A percentile compares a stretch with the other conserved stretches of the same genome.
phyloP scores from a whole-genome alignment of 2,329 filamentous ascomycete species.

The Gnomoniopsis sp. region DNA sequence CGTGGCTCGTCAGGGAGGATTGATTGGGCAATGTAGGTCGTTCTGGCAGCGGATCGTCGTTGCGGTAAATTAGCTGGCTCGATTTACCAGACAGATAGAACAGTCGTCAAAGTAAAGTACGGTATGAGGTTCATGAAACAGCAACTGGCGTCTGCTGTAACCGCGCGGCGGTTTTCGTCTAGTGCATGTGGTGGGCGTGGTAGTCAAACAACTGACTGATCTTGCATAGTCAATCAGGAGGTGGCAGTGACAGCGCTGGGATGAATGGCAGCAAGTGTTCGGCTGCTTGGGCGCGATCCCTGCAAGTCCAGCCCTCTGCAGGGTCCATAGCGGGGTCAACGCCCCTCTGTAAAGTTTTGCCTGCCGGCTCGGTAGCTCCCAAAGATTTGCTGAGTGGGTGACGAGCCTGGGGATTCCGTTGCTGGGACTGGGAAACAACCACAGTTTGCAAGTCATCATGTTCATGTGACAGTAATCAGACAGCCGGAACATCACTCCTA shows the following conservation, averaged over 20 bases:
- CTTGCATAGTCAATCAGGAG: slow-evolving; percentile 16
- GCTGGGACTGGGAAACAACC: no score
- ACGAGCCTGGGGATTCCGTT: neutral
- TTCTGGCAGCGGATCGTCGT: neutral
- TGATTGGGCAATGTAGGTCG: no score
- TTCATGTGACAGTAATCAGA: neutral
- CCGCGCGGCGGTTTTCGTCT: neutral
- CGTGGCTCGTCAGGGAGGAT: neutral
- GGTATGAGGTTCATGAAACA: neutral
- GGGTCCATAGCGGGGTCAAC: neutral
- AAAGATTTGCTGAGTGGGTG: neutral
- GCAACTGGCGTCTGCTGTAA: neutral
- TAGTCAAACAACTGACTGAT: neutral
- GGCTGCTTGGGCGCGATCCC: neutral
- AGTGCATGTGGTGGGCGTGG: neutral
- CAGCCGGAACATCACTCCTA: slow-evolving; percentile 6
- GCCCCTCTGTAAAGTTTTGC: neutral
- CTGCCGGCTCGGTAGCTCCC: neutral
- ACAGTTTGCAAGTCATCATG: neutral
- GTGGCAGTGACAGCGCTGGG: slow-evolving; percentile 21
- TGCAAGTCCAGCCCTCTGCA: neutral
- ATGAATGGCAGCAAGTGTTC: neutral
- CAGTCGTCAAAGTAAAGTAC: neutral
- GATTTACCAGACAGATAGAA: no score
- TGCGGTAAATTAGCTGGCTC: neutral